Evolutionary conservation across 169 alveolate species (phyloP).

Genomic region (Plasmodium yoelii): DNA sequence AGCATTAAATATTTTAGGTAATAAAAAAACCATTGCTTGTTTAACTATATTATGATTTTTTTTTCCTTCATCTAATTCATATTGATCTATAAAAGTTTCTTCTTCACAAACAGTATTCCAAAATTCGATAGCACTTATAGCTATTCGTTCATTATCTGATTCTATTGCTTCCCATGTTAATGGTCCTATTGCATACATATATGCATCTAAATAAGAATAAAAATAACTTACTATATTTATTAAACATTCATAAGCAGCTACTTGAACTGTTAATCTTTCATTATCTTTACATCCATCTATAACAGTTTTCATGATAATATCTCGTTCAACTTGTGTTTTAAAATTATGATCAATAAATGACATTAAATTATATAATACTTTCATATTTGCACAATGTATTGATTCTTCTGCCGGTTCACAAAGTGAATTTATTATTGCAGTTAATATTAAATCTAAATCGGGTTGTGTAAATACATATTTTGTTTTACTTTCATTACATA

Average conservation of each 20-base stretch:
- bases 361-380: conserved; percentile 79
- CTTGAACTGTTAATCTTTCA: conserved; percentile 82
- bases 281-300: conserved; percentile 85
- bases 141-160: conserved; percentile 86
- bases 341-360: conserved; percentile 82
- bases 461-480: conserved; percentile 81
- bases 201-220: conserved; percentile 87
- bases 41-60: conserved; percentile 83
- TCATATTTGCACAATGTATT: conserved; percentile 81
- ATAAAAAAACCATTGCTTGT: conserved; percentile 87
- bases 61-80: conserved; percentile 75
- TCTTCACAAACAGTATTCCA: conserved; percentile 92
- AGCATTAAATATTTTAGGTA: conserved; percentile 89
- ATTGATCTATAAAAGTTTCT: conserved; percentile 82
- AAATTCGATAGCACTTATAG: conserved; percentile 91
- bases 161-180: conserved; percentile 89
- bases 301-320: conserved; percentile 83
- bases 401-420: conserved; percentile 81
- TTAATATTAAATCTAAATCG: conserved; percentile 78
- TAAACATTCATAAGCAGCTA: conserved; percentile 91
- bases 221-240: conserved; percentile 89
- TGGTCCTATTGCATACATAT: conserved; percentile 87
- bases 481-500: conserved; percentile 81
- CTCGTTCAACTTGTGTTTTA: conserved; percentile 82
- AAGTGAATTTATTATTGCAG: conserved; percentile 84